These are phyloP conservation scores for Aspergillus funiculosus DNA, from an alignment of 495 filamentous ascomycete species.

Conservation along the genomic window DNA sequence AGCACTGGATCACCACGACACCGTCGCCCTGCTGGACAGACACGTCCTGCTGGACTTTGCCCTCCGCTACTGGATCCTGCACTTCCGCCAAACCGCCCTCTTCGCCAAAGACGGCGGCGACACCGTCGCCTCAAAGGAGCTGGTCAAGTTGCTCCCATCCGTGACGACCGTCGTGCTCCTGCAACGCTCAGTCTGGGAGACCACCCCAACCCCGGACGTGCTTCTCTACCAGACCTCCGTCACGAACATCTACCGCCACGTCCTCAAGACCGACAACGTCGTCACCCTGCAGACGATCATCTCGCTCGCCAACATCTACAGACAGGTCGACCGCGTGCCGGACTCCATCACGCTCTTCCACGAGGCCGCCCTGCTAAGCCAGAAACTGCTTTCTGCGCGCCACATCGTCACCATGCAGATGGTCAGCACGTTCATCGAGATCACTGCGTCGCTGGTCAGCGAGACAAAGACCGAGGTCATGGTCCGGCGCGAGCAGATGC, in stretches of 20 bases:
- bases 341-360: conserved; percentile 17
- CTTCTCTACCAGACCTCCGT: conserved; percentile 26
- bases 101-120: conserved; percentile 30
- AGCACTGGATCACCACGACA: conserved; percentile 29
- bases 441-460: conserved; percentile 25
- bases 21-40: conserved; percentile 20
- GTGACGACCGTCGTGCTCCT: conserved; percentile 27
- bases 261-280: conserved; percentile 24
- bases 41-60: conserved; percentile 33
- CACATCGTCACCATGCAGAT: conserved; percentile 33
- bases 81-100: conserved; percentile 26
- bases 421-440: conserved; percentile 28
- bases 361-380: conserved; percentile 26
- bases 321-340: conserved; percentile 7
- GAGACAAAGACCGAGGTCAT: conserved; percentile 35
- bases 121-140: conserved; percentile 25
- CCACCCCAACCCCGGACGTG: conserved; percentile 25
- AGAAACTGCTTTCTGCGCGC: conserved; percentile 25
- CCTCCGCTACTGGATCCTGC: conserved; percentile 33
- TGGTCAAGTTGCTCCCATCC: conserved; percentile 32
- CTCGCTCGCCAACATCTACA: conserved; percentile 16
- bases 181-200: conserved; percentile 30
- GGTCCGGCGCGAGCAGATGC: conserved; percentile 30
- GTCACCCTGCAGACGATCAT: conserved; percentile 22
- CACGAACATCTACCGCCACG: conserved; percentile 26